Evolutionary conservation across 2,329 filamentous ascomycete genomes (phyloP).

Genomic region (Phaeosphaeriaceae sp.): DNA sequence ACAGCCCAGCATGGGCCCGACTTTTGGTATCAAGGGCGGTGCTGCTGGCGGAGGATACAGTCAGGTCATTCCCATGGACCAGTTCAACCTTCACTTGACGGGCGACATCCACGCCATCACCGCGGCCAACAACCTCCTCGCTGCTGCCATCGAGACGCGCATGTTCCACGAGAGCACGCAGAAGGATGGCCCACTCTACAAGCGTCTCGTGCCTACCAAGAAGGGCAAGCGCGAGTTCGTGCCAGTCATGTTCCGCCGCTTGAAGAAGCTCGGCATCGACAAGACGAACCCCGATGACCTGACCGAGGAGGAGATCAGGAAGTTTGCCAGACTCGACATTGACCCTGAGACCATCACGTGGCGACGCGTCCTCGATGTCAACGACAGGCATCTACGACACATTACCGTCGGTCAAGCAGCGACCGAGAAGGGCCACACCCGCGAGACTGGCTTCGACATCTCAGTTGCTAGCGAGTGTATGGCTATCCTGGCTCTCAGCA

Average conservation of each 20-base stretch:
- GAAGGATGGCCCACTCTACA: constrained; percentile 87
- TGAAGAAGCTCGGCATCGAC: constrained; percentile 94
- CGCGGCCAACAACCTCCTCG: constrained; percentile 94
- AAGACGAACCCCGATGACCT: constrained; percentile 94
- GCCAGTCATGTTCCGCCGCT: constrained; percentile 88
- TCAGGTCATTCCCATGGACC: constrained; percentile 99
- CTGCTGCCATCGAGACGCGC: constrained; percentile 94
- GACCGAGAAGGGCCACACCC: constrained; percentile 87
- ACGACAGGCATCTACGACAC: constrained; percentile 90
- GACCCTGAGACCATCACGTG: constrained; percentile 97
- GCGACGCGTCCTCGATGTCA: constrained; percentile 95
- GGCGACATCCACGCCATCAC: constrained; percentile 98
- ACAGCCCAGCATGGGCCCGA: constrained; percentile 95
- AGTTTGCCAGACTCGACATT: constrained; percentile 94
- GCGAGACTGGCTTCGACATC: constrained; percentile 95
- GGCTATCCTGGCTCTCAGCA: constrained; percentile 95
- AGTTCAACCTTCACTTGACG: constrained; percentile 97
- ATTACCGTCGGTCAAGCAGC: constrained; percentile 87
- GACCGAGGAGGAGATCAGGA: constrained; percentile 84
- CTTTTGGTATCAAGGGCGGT: constrained; percentile 98
- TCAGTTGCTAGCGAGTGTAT: constrained; percentile 98
- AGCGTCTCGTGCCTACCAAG: constrained; percentile 85
- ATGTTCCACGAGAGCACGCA: constrained; percentile 98
- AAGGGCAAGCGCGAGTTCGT: constrained; percentile 88
- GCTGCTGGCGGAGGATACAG: constrained; percentile 97